Evolutionary conservation across 2,329 filamentous ascomycete genomes (phyloP).

Genomic region (Neopestalotiopsis sp.): DNA sequence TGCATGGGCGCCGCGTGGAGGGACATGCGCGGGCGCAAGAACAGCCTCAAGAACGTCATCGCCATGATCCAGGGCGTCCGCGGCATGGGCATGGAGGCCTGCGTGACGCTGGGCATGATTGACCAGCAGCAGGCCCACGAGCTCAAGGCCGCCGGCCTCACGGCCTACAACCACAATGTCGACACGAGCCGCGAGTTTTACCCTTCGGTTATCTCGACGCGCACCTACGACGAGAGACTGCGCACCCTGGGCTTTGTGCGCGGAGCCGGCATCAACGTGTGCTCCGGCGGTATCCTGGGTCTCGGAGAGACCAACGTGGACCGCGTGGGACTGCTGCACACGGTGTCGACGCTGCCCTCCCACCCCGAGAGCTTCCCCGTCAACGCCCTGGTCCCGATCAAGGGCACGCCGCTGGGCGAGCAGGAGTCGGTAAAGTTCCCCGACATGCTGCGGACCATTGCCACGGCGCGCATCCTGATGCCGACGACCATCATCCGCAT

Average conservation of each 20-base stretch:
- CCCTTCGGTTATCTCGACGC: slow-evolving; percentile 82
- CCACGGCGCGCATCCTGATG: slow-evolving; percentile 82
- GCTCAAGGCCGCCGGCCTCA: slow-evolving; percentile 82
- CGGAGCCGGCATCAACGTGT: slow-evolving; percentile 87
- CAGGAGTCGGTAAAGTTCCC: slow-evolving; percentile 76
- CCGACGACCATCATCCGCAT: slow-evolving; percentile 86
- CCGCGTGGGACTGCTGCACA: slow-evolving; percentile 82
- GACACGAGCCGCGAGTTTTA: slow-evolving; percentile 92
- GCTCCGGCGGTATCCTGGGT: slow-evolving; percentile 86
- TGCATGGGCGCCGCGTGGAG: slow-evolving; percentile 96
- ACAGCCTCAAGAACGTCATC: slow-evolving; percentile 80
- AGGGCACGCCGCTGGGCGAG: slow-evolving; percentile 84
- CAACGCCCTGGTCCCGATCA: slow-evolving; percentile 89
- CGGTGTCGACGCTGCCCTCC: slow-evolving; percentile 76
- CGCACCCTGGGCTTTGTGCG: slow-evolving; percentile 80
- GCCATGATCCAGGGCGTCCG: slow-evolving; percentile 84
- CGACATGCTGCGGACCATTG: slow-evolving; percentile 80
- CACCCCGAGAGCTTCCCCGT: slow-evolving; percentile 93
- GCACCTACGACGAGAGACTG: slow-evolving; percentile 85
- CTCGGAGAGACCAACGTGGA: slow-evolving; percentile 80
- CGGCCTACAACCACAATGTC: slow-evolving; percentile 93
- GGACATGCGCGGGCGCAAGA: slow-evolving; percentile 91
- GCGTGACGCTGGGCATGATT: slow-evolving; percentile 95
- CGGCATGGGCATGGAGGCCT: slow-evolving; percentile 85
- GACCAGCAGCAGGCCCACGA: slow-evolving; percentile 80